phyloP scores from a whole-genome alignment of 306 rosid species.

The Rosa persica region DNA sequence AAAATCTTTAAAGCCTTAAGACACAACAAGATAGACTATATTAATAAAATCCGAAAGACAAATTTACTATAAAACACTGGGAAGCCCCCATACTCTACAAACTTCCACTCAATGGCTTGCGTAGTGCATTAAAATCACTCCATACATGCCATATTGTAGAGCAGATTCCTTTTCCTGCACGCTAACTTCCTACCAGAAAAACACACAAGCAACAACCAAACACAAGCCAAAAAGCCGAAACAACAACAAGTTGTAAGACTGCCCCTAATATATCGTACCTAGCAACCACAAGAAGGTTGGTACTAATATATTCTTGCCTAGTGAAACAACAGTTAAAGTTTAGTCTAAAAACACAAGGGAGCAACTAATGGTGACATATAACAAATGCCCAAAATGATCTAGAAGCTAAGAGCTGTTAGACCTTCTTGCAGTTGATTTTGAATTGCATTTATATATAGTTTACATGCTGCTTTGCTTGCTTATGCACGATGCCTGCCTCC shows the following conservation, averaged over 20 bases:
- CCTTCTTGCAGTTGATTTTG: neutral
- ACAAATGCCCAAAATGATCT: neutral
- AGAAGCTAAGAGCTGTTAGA: neutral
- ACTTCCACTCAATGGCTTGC: neutral
- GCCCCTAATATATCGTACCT: neutral
- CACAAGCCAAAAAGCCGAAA: neutral
- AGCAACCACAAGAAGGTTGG: slow-evolving; percentile 14
- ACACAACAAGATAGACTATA: neutral
- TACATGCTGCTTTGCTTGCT: neutral
- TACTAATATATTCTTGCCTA: slow-evolving; percentile 7
- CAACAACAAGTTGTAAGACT: neutral
- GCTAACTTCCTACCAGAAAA: too few relatives aligned
- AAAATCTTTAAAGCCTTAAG: neutral
- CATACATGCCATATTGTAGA: neutral
- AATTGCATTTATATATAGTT: neutral
- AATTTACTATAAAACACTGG: neutral
- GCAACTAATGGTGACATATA: neutral
- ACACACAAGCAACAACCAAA: neutral
- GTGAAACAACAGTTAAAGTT: slow-evolving; percentile 1
- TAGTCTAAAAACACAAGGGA: neutral
- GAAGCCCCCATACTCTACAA: slow-evolving; percentile 15
- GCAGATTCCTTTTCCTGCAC: too few relatives aligned
- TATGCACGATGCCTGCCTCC: neutral
- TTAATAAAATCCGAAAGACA: neutral
- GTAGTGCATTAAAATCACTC: neutral